These are phyloP conservation scores for Claviceps pazoutovae DNA, from an alignment of 2,329 filamentous ascomycete genomes.

Conservation along the genomic window DNA sequence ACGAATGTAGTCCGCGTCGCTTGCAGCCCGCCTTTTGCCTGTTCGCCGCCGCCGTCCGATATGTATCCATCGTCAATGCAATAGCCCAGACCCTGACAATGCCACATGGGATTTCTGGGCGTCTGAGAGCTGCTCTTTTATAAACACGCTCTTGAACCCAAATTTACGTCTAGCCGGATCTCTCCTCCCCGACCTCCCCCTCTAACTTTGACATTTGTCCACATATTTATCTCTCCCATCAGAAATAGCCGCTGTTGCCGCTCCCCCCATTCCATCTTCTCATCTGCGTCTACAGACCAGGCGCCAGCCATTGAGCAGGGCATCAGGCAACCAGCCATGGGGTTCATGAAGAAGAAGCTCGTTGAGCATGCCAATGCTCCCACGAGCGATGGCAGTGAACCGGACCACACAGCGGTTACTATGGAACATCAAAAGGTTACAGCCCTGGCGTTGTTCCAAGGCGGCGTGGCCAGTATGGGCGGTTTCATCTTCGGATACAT, in stretches of 20 bases:
- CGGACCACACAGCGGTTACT: background rate
- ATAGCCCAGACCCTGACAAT: too few relatives aligned
- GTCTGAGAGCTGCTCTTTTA: too few relatives aligned
- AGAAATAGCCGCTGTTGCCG: too few relatives aligned
- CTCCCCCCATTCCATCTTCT: background rate
- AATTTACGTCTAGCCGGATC: fast-evolving
- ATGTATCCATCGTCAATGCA: too few relatives aligned
- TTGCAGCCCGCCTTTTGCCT: too few relatives aligned
- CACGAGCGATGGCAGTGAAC: background rate
- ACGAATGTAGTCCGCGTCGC: too few relatives aligned
- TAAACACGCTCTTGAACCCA: too few relatives aligned
- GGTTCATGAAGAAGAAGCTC: background rate
- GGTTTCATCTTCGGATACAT: conserved; percentile 46
- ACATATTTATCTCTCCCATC: too few relatives aligned
- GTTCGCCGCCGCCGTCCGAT: too few relatives aligned
- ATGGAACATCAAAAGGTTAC: conserved; percentile 19
- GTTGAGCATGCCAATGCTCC: background rate
- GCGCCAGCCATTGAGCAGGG: background rate
- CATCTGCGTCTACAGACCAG: background rate
- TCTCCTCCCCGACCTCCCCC: too few relatives aligned
- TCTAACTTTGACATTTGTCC: too few relatives aligned
- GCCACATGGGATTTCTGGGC: too few relatives aligned
- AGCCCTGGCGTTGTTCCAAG: conserved; percentile 31
- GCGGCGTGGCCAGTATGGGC: conserved; percentile 37
- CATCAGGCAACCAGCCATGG: conserved; percentile 1